Percentiles rank a stretch among this genome's conserved stretches.
Conservation (phyloP, 176 grass and related monocot genomes). For the Oryza glumipatula region DNA sequence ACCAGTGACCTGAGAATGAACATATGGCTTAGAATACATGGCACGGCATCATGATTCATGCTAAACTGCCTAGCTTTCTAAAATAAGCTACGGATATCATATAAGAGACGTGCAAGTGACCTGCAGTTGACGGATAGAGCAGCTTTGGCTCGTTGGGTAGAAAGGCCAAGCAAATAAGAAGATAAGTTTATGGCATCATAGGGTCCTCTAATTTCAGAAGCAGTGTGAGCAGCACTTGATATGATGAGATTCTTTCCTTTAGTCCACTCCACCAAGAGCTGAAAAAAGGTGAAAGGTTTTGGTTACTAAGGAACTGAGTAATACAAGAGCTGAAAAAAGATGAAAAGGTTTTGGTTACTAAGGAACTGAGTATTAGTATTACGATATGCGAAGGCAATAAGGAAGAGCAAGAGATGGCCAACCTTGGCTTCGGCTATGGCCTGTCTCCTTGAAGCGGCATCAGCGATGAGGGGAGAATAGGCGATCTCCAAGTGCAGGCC, state of each 20-base stretch:
- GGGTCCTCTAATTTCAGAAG: constrained; percentile 74
- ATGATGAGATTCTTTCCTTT: constrained; percentile 89
- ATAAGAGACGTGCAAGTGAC: constrained; percentile 32
- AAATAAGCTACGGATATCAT: background rate
- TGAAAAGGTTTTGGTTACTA: background rate
- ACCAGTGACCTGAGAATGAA: constrained; percentile 56
- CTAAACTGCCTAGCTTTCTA: background rate
- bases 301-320: background rate
- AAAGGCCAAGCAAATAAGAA: constrained; percentile 73
- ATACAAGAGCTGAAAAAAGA: constrained; percentile 53
- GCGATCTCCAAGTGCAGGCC: constrained; percentile 77
- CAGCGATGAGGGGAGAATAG: constrained; percentile 66
- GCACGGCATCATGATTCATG: background rate
- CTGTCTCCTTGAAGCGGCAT: constrained; percentile 58
- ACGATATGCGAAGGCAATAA: no score
- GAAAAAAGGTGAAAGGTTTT: background rate
- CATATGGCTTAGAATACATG: background rate
- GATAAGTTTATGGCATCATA: constrained; percentile 75
- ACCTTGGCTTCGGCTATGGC: constrained; percentile 72
- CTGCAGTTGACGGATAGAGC: constrained; percentile 72
- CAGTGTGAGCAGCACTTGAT: constrained; percentile 71
- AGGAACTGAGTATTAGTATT: background rate
- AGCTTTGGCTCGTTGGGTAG: constrained; percentile 74
- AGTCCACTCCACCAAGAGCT: constrained; percentile 82
- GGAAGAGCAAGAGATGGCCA: no score